Percentiles rank a stretch among this genome's conserved stretches.
Conservation (phyloP, 768 basidiomycete genomes). For the Suillus weaverae region DNA sequence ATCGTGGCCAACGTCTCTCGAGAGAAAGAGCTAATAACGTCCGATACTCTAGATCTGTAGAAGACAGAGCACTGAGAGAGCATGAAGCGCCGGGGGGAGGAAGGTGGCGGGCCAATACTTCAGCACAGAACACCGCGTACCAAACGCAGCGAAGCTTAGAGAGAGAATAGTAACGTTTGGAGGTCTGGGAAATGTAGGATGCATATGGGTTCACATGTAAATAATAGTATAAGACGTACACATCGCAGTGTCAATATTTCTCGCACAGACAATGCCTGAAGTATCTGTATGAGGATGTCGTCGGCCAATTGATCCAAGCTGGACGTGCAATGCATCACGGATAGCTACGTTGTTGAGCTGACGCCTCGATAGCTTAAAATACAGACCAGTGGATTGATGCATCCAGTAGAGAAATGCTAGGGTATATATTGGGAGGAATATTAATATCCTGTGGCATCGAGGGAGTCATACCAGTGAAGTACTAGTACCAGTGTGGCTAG, state of each 20-base stretch:
- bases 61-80: constrained; percentile 19
- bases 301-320: constrained; percentile 25
- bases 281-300: constrained; percentile 25
- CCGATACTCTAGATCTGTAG: constrained; percentile 25
- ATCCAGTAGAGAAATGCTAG: background rate
- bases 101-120: constrained; percentile 21
- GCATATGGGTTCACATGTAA: background rate
- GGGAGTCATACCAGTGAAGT: background rate
- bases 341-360: background rate
- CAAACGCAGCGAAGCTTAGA: constrained; percentile 26
- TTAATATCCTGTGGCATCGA: background rate
- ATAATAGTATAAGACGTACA: constrained; percentile 15
- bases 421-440: background rate
- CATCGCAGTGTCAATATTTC: constrained; percentile 21
- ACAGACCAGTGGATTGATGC: background rate
- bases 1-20: constrained; percentile 20
- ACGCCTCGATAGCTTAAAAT: background rate
- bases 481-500: background rate
- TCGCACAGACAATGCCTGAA: constrained; percentile 15
- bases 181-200: constrained; percentile 17
- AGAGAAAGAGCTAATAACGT: constrained; percentile 30
- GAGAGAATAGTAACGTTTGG: constrained; percentile 26
- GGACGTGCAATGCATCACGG: background rate
- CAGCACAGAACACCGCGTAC: constrained; percentile 20
- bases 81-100: constrained; percentile 19